phyloP scores from a whole-genome alignment of 129 eudicot genomes.

The Lactuca sativa region DNA sequence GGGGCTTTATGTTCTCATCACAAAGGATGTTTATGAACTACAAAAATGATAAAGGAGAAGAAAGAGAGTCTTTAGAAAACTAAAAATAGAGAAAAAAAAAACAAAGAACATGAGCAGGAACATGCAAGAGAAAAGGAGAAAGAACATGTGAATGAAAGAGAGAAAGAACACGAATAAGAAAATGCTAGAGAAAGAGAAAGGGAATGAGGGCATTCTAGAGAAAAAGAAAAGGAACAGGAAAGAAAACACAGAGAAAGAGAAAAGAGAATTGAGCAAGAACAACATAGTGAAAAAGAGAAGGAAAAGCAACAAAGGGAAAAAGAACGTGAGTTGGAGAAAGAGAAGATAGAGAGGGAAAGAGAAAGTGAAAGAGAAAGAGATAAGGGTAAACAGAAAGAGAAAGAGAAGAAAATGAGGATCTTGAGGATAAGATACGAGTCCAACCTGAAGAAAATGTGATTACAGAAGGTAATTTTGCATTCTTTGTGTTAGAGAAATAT shows the following conservation, averaged over 20 bases:
- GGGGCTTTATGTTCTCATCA: constrained; percentile 51
- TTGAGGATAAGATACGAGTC: constrained; percentile 42
- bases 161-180: too few species aligned
- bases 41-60: constrained; percentile 77
- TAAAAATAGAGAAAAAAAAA: constrained; percentile 50
- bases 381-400: constrained; percentile 68
- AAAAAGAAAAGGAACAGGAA: too few species aligned
- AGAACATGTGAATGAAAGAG: too few species aligned
- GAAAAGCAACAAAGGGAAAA: too few species aligned
- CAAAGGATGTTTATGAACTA: constrained; percentile 74
- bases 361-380: constrained; percentile 42
- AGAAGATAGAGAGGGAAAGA: constrained; percentile 39
- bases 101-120: constrained; percentile 54
- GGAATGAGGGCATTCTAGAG: too few species aligned
- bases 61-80: constrained; percentile 46
- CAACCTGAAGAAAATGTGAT: constrained; percentile 50
- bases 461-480: too few species aligned
- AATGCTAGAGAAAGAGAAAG: too few species aligned
- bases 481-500: constrained; percentile 6
- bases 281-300: too few species aligned
- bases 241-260: too few species aligned
- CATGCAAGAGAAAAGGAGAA: constrained; percentile 39
- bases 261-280: too few species aligned
- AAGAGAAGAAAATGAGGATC: constrained; percentile 59
- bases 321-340: too few species aligned